phyloP scores from a whole-genome alignment of 2,329 filamentous ascomycete species.

The Polytolypa hystricis region DNA sequence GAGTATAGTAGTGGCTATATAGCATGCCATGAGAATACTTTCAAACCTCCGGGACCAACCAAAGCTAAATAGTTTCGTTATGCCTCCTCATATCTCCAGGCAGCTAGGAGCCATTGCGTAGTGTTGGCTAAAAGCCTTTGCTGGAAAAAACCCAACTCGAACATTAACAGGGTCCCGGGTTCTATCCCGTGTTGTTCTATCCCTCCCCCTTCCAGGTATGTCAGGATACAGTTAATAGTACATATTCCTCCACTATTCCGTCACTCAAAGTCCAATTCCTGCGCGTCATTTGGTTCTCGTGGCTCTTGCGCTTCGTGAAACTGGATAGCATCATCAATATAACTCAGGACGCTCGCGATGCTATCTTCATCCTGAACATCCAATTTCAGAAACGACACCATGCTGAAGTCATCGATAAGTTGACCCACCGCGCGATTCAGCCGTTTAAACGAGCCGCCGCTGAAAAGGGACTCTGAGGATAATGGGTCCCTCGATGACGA shows the following conservation, averaged over 20 bases:
- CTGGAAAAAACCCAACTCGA: too few species aligned
- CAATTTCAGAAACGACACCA: conserved; percentile 89
- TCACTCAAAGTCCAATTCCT: conserved; percentile 41
- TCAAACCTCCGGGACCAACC: too few species aligned
- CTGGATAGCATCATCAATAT: conserved; percentile 90
- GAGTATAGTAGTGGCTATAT: too few species aligned
- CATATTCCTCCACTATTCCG: background rate
- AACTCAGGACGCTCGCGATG: conserved; percentile 70
- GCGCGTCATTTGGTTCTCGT: conserved; percentile 61
- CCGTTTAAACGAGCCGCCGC: conserved; percentile 66
- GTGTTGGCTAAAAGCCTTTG: too few species aligned
- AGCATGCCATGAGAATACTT: too few species aligned
- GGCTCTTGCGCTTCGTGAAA: conserved; percentile 91
- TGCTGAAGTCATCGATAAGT: conserved; percentile 93
- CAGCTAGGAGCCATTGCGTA: too few species aligned
- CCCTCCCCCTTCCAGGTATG: too few species aligned
- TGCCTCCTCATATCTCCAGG: too few species aligned
- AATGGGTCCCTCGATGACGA: conserved; percentile 50
- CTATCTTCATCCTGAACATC: conserved; percentile 89
- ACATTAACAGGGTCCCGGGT: too few species aligned
- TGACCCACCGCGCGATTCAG: conserved; percentile 81
- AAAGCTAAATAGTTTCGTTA: too few species aligned
- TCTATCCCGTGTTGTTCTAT: too few species aligned
- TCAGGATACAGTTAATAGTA: too few species aligned
- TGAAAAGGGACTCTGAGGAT: conserved; percentile 61